Base-by-base conservation (phyloP, 257 asterid genomes). In the Anisodus acutangulus region DNA sequence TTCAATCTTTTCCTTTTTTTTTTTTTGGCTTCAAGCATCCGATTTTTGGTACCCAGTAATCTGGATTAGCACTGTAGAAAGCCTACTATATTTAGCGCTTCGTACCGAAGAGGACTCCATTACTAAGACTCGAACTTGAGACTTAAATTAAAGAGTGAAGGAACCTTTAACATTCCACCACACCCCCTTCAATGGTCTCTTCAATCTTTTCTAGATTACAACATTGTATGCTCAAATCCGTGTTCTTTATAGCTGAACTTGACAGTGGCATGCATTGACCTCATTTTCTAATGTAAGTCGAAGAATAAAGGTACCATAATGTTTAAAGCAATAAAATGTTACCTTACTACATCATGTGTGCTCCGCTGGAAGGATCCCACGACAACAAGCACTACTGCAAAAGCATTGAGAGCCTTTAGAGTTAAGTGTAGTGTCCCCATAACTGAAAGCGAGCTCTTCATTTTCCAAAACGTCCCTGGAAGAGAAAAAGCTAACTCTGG, bases 401-500 rank as follows among this genome's bases (percentile, higher is more conserved):
- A 93, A 96, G 80, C 99, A 96, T 4, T 86, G 92, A 51, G 84
- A 88, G 12, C 93, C 91, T 47, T 88, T 83, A 4, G 86, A 78
- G 66, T 79, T 88, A 10, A 90, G 86, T 90, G 91, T 86, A 76
- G 58, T 83, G 8, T 90, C 95, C 79, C 99, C 99, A 87, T 96
- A 96, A 83, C 98, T 91, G 76, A 93, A 96, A 82, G 85, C 85
- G 62, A 96, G 98, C 89, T 95, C 99, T 68, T 96, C 98, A 26
- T 88, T 83, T 69, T 90, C 92, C 60, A 78, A 89, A 81, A 94
- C 89, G 78, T 92, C 95, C 81, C 88, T 84, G 13, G 94, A 88
- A 2, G 98, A 92, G 45, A 93, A 92, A 82, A 96, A 91, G 90
- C 99, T 94, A 19, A 96, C 80, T 13, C 98, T 98, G 55, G 99